Base-by-base conservation (phyloP, 139 green algal species). In the Picochlorum sp. region DNA sequence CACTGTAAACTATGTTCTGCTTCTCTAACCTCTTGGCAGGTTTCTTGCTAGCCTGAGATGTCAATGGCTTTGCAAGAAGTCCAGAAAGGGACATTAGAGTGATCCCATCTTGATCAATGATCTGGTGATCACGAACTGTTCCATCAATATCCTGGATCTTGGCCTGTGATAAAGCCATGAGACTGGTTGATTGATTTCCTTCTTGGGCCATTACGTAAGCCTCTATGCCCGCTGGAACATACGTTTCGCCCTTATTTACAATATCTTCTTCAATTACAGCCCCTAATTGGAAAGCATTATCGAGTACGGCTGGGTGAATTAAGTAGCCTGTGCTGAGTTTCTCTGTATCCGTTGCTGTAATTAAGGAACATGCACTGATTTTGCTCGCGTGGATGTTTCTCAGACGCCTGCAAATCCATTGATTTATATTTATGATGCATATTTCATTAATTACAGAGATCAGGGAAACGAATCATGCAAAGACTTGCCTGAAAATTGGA, bases 201-300 rank as follows among this genome's bases (percentile, higher is more conserved):
- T 16, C 20, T 26, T 47, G 18, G 18, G 22, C n/a, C 1, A 73
- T 24, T 13, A 60, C 24, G 50, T 55, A 73, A 28, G 47, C 58
- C 18, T 66, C 37, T n/a, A 88, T 29, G 5, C 49, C 22, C 6
- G 80, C 81, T 5, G 81, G 81, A 57, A 88, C 81, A 40, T 66
- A 74, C 24, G 44, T 53, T 7, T 22, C 58, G 8, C 29, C 52
- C n/a, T 54, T 50, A 9, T 31, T 33, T 1, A 14, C 24, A 20
- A 33, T 26, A 32, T 56, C 31, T 41, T 77, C 72, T 4, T 30
- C 62, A 30, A 89, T 68, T 1, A 61, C 55, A 2, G 82, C 77
- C 5, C 74, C 81, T 7, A 86, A 57, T 59, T 86, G 82, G 32
- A 62, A 31, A 16, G 30, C 57, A 45, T 82, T 79, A 32, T 79